These are phyloP conservation scores for Chimonanthus salicifolius DNA, from an alignment of 164 flowering plant genomes.

Conservation along the genomic window DNA sequence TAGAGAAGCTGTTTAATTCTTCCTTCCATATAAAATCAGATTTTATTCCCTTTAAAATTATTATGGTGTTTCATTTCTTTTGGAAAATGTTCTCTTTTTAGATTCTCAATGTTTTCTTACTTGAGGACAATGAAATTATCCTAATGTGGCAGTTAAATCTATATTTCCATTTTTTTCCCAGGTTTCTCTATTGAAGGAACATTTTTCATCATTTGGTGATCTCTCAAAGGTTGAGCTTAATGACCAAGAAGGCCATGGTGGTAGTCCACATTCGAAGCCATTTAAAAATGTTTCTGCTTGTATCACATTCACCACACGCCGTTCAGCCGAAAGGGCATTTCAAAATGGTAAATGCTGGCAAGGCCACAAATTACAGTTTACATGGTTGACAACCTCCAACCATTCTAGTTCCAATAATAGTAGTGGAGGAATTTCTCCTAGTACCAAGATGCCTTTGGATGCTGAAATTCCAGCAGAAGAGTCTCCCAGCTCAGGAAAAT, in stretches of 20 bases:
- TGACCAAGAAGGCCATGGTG: slow-evolving; percentile 27
- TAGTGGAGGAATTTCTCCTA: slow-evolving; percentile 26
- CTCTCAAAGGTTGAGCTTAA: slow-evolving; percentile 67
- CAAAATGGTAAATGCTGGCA: slow-evolving; percentile 65
- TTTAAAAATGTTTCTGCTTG: slow-evolving; percentile 38
- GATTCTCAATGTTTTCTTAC: too few relatives aligned
- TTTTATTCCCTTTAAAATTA: too few relatives aligned
- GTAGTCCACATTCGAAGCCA: slow-evolving; percentile 20
- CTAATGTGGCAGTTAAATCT: slow-evolving; percentile 7
- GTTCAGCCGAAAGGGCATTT: slow-evolving; percentile 83
- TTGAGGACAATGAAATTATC: neutral
- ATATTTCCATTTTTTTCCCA: slow-evolving; percentile 17
- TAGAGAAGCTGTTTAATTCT: too few relatives aligned
- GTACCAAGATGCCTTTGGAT: slow-evolving; percentile 22
- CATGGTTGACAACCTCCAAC: slow-evolving; percentile 48
- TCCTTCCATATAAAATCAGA: too few relatives aligned
- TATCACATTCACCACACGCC: slow-evolving; percentile 53
- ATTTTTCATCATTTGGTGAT: slow-evolving; percentile 69
- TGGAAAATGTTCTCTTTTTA: neutral
- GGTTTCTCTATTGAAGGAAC: slow-evolving; percentile 65
- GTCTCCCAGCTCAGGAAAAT: slow-evolving; percentile 22
- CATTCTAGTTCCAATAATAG: slow-evolving; percentile 12
- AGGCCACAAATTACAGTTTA: slow-evolving; percentile 63
- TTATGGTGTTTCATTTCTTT: neutral
- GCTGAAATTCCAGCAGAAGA: slow-evolving; percentile 7